Base-by-base conservation (phyloP, 1,139 yeast genomes). In the Taphrina populina region DNA sequence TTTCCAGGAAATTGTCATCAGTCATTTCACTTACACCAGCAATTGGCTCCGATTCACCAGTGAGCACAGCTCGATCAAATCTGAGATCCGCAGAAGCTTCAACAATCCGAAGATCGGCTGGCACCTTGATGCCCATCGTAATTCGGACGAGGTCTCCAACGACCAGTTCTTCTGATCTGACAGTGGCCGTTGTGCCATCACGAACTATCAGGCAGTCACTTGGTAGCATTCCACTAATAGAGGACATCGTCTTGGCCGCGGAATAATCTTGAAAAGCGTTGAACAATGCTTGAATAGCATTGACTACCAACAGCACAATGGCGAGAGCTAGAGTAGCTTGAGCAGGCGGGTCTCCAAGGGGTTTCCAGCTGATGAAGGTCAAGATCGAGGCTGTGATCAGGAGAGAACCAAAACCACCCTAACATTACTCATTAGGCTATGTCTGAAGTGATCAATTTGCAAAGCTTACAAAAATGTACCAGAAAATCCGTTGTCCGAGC, bases 101-200 rank as follows among this genome's bases (percentile, higher is more conserved):
- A 63, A 88, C 86, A 65, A 88, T 76, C 73, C 95, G 81, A 76
- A 96, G 96, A 76, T 90, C 97, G 63, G 96, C 88, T 62, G 88
- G 87, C 64, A 83, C 79, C 65, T 83, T 85, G 64, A 82, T 77
- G 76, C 90, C 90, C 67, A 83, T 88, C 72, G 83, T 88, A 68
- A 84, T 75, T 70, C 81, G 84, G 66, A 83, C 75, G 61, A 83
- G 79, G 71, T 83, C 90, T 76, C 90, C 90, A 49, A 88, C 88
- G 67, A 83, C 90, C 68, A 83, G 79, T 66, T 83, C 87, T 64
- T 75, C 73, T 60, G 88, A 81, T 60, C 75, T 78, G 65, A 83
- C 73, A 70, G 83, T 88, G 64, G 74, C 70, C 56, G 78, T 68
- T 59, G 74, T 70, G 67, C 88, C 86, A 70, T 82, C 80, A 73